Evolutionary conservation across 257 asterid genomes (phyloP).

Genomic region (Craterostigma plantagineum): DNA sequence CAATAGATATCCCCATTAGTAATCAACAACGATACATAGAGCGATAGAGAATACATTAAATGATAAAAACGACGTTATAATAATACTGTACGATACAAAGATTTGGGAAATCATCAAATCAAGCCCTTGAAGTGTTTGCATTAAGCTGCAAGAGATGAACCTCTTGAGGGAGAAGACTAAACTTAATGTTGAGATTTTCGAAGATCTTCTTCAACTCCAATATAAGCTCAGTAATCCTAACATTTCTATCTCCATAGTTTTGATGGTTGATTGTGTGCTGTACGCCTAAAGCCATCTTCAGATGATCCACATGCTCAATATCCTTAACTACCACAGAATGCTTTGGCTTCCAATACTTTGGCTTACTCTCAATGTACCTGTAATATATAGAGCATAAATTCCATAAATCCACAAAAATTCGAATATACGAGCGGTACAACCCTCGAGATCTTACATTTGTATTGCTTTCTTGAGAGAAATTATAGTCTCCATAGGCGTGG

Average conservation of each 20-base stretch:
- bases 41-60: too few species aligned
- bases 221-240: conserved; percentile 26
- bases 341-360: conserved; percentile 44
- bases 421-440: background rate
- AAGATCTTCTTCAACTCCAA: conserved; percentile 44
- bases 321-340: conserved; percentile 36
- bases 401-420: background rate
- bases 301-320: conserved; percentile 25
- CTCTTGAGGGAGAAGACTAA: conserved; percentile 37
- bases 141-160: conserved; percentile 26
- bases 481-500: conserved; percentile 37
- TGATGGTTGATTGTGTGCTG: conserved; percentile 51
- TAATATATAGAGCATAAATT: background rate
- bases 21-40: too few species aligned
- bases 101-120: background rate
- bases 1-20: too few species aligned
- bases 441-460: conserved; percentile 18
- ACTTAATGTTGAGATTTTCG: conserved; percentile 7
- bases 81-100: too few species aligned
- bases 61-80: too few species aligned
- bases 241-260: conserved; percentile 30
- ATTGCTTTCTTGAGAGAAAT: conserved; percentile 35
- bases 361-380: conserved; percentile 57
- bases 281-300: conserved; percentile 33
- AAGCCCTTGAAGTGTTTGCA: conserved; percentile 1